A percentile compares a stretch with the other conserved stretches of the same genome.
These are phyloP conservation scores for Aeschynomene evenia DNA, from an alignment of 306 rosid genomes.

Conservation along the genomic window DNA sequence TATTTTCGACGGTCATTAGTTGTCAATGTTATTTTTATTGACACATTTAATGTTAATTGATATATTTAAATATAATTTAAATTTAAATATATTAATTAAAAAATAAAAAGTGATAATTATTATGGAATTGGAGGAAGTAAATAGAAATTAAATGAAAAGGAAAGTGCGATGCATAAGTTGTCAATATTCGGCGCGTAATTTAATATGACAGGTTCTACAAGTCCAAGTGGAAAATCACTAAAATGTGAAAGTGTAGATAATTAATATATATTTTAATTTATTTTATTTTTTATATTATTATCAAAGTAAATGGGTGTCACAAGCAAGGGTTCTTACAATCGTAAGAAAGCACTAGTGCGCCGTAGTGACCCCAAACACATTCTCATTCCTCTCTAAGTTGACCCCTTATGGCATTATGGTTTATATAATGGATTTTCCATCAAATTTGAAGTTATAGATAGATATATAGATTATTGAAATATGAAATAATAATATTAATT, in stretches of 20 bases:
- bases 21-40: too few relatives aligned
- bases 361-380: slow-evolving; percentile 32
- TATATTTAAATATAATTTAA: too few relatives aligned
- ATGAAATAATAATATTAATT: not conserved
- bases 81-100: too few relatives aligned
- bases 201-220: not conserved
- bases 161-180: slow-evolving; percentile 13
- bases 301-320: slow-evolving; percentile 53
- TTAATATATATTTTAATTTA: slow-evolving; percentile 2
- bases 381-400: slow-evolving; percentile 32
- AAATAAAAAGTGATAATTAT: too few relatives aligned
- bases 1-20: too few relatives aligned
- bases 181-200: slow-evolving; percentile 24
- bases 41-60: too few relatives aligned
- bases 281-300: not conserved
- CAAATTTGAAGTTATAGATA: slow-evolving; percentile 12
- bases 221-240: slow-evolving; percentile 17
- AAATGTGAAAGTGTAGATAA: not conserved
- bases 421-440: slow-evolving; percentile 38
- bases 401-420: slow-evolving; percentile 41
- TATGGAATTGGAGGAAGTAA: too few relatives aligned
- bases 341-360: slow-evolving; percentile 68
- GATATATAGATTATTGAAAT: too few relatives aligned
- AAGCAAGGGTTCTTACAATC: slow-evolving; percentile 69
- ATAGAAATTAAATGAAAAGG: too few relatives aligned